Evolutionary conservation across 176 grass and related monocot species (phyloP), one percentile per base, ranked within the genome.

Genomic region (Echinochloa phyllopogon): DNA sequence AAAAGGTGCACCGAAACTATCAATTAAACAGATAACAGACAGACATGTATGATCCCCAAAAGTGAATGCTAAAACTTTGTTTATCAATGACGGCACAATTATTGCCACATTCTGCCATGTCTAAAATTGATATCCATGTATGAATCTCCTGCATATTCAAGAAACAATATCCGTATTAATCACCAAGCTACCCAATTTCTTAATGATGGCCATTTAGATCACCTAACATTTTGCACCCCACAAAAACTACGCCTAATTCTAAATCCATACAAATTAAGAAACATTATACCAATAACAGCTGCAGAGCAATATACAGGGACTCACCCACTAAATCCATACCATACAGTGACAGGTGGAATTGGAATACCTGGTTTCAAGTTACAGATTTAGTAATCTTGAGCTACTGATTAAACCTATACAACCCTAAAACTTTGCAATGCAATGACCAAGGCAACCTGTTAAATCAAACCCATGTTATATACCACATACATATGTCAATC

Each of bases 401-500:
- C 68, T 90, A 83, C n/a, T 45, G 83, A 37, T 74, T 41, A 41
- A 82, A 53, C 29, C 83, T 69, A 69, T 55, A n/a, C n/a, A 60
- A 23, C 49, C 78, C 42, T 71, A 90, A 24, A 79, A 60, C 20
- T 87, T 79, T 27, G 60, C 59, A 75, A 83, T 58, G 42, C 53
- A 79, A 37, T 67, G 49, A 41, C 5, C 27, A 79, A 75, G 27
- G 60, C 24, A 81, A 56, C 21, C 29, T 29, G 16, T 76, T 55
- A 84, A 87, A 75, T 27, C 6, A 9, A 72, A 65, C 14, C 37
- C 8, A 64, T 85, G 50, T 85, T 44, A 58, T 61, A 12, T n/a
- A 33, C 5, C 47, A 83, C 93, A 50, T 94, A 99, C 97, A 85
- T 86, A 94, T 79, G 97, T 92, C 84, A 92, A 85, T 20, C 97